Evolutionary conservation across 2,329 filamentous ascomycete species (phyloP).

Genomic region (Zarea fungicola): DNA sequence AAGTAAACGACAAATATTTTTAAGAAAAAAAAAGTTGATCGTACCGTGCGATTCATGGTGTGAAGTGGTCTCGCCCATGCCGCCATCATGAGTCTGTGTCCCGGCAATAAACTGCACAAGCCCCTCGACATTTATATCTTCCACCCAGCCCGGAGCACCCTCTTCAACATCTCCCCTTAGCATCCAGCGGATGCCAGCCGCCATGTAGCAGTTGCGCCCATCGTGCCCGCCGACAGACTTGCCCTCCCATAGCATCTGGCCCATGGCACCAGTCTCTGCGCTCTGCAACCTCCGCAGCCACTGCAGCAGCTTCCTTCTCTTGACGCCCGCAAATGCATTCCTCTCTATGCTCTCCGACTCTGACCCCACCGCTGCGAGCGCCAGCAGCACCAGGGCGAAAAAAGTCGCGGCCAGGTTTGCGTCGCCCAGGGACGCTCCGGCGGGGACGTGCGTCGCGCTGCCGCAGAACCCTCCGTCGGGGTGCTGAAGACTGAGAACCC

Average conservation of each 20-base stretch:
- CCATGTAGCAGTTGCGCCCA: constrained; percentile 83
- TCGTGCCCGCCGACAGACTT: constrained; percentile 72
- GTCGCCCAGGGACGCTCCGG: constrained; percentile 31
- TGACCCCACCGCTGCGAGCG: constrained; percentile 39
- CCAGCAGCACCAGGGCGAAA: constrained; percentile 75
- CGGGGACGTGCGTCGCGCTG: constrained; percentile 59
- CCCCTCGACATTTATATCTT: constrained; percentile 69
- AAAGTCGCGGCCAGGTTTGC: constrained; percentile 83
- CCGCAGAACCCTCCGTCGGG: constrained; percentile 84
- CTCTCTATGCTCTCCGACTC: constrained; percentile 28
- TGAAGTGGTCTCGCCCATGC: constrained; percentile 66
- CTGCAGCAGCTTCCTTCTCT: constrained; percentile 58
- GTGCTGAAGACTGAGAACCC: constrained; percentile 85
- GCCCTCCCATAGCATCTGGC: constrained; percentile 63
- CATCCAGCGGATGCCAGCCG: constrained; percentile 75
- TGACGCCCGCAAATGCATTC: constrained; percentile 56
- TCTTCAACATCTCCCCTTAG: constrained; percentile 56
- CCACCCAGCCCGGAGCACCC: constrained; percentile 48
- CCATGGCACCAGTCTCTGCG: constrained; percentile 75
- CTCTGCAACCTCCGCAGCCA: constrained; percentile 79
- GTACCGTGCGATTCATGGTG: constrained; percentile 78
- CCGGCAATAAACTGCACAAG: constrained; percentile 66
- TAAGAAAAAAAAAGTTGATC: neutral
- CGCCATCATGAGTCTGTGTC: constrained; percentile 79
- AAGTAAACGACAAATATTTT: neutral